Percentiles rank a stretch among this genome's conserved stretches.
phyloP scores from a whole-genome alignment of 495 filamentous ascomycete species.

The Melanomma pulvis-pyrius region DNA sequence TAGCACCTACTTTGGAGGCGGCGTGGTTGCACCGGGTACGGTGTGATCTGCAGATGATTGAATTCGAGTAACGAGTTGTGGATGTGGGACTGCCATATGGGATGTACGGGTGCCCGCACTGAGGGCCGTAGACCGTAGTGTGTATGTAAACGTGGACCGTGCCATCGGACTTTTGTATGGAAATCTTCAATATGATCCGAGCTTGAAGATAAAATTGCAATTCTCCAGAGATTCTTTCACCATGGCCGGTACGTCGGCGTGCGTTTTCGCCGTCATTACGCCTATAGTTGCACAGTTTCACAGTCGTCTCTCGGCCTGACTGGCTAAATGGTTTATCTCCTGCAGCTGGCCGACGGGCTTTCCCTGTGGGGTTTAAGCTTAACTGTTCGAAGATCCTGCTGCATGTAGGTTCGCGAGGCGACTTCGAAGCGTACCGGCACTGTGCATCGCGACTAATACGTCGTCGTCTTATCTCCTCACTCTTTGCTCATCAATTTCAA shows the following conservation, averaged over 20 bases:
- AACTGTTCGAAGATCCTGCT: neutral
- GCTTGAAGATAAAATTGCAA: neutral
- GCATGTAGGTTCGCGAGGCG: slow-evolving; percentile 2
- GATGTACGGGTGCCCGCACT: slow-evolving; percentile 27
- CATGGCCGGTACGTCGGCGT: slow-evolving; percentile 18
- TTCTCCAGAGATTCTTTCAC: neutral
- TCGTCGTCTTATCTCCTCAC: neutral
- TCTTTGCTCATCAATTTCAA: neutral
- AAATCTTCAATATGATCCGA: neutral
- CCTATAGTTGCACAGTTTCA: slow-evolving; percentile 3
- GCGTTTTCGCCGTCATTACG: slow-evolving; percentile 6
- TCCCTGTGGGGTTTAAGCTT: slow-evolving; percentile 10
- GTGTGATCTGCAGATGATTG: slow-evolving; percentile 6
- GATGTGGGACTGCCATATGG: neutral
- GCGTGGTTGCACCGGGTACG: neutral
- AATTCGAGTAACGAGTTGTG: neutral
- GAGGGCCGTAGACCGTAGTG: neutral
- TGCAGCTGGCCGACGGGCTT: slow-evolving; percentile 18
- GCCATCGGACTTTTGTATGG: neutral
- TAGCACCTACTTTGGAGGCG: neutral
- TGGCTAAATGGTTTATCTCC: slow-evolving; percentile 11
- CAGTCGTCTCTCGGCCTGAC: neutral
- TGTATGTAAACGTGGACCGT: neutral
- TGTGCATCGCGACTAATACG: neutral
- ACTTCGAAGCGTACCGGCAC: neutral